Base-by-base conservation (phyloP, 2,329 filamentous ascomycete species). In the Shiraia sp. region DNA sequence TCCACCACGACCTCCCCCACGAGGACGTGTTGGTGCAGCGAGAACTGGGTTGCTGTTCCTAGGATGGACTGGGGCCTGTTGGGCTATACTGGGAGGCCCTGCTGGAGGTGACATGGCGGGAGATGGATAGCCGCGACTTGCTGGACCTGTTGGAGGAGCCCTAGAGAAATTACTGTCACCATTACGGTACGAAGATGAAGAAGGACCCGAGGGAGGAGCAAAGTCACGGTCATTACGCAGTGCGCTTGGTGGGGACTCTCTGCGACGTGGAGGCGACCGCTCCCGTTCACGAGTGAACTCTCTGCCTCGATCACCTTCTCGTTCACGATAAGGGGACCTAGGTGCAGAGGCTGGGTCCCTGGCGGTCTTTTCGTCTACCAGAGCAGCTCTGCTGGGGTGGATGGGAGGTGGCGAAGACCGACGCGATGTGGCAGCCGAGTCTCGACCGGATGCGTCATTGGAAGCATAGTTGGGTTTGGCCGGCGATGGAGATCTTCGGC, bases 361-460 rank as follows among this genome's bases (percentile, higher is more conserved):
- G 12, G 34, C 32, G 16, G 50, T 34, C 16, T 49, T 46, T 2
- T 61, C 57, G 10, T 59, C 57, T 39, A 71, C 61, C 13, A 75
- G 57, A 33, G 70, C 73, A 35, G 73, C 60, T 52, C 79, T 74
- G 50, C 81, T 82, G 12, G 76, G 74, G 54, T 82, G 79, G 10
- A 78, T 66, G 10, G 72, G 65, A 17, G 72, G 78, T 12, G 83
- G 83, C 5, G 83, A 85, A 7, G 83, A 83, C 34, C 80, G 75
- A 42, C 81, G 77, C 15, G 82, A 85, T 22, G 79, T 82, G 14
- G 75, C 66, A 14, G 69, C 75, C 7, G 82, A 85, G 27, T 75
- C 78, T 41, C 75, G 69, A 15, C 74, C 77, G 15, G 78, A 80
- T 29, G 74, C 72, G 36, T 77, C 74, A 27, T 73, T 75, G 24